phyloP scores from a whole-genome alignment of 139 green algal species.

The Nannochloris sp. region DNA sequence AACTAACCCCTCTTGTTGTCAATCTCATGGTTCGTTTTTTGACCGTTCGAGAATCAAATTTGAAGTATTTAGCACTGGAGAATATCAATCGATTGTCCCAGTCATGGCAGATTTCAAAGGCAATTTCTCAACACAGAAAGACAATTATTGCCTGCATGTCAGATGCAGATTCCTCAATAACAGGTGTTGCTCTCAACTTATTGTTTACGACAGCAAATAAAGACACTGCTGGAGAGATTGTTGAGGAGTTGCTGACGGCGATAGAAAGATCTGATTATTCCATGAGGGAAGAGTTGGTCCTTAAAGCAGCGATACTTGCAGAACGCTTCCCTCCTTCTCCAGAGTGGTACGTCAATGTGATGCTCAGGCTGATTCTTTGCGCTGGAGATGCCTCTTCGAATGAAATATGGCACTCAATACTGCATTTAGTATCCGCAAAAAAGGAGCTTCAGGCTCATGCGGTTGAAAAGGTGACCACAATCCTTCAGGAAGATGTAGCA shows the following conservation, averaged over 20 bases:
- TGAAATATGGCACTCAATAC: slow-evolving; percentile 88
- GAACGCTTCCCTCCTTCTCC: slow-evolving; percentile 63
- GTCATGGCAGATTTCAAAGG: slow-evolving; percentile 44
- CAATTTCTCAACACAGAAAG: slow-evolving; percentile 29
- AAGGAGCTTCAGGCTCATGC: slow-evolving; percentile 78
- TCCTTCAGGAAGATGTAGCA: slow-evolving; percentile 47
- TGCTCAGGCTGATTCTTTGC: slow-evolving; percentile 82
- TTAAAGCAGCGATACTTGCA: slow-evolving; percentile 94
- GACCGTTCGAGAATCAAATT: slow-evolving; percentile 73
- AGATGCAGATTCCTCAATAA: slow-evolving; percentile 87
- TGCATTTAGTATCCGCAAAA: slow-evolving; percentile 92
- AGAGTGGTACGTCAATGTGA: slow-evolving; percentile 86
- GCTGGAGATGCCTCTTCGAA: slow-evolving; percentile 86
- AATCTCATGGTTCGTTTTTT: slow-evolving; percentile 62
- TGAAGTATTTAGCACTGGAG: slow-evolving; percentile 89
- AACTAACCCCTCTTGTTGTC: slow-evolving; percentile 37
- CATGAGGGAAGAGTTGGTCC: slow-evolving; percentile 92
- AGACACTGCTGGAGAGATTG: slow-evolving; percentile 56
- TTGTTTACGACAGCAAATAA: slow-evolving; percentile 83
- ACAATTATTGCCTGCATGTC: slow-evolving; percentile 56
- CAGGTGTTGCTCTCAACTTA: slow-evolving; percentile 81
- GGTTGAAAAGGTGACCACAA: slow-evolving; percentile 45
- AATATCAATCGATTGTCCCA: slow-evolving; percentile 67
- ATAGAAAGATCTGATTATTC: slow-evolving; percentile 70
- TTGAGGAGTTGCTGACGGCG: slow-evolving; percentile 76